phyloP scores from a whole-genome alignment of 2,329 filamentous ascomycete species.

The Hypoxylon sp. region DNA sequence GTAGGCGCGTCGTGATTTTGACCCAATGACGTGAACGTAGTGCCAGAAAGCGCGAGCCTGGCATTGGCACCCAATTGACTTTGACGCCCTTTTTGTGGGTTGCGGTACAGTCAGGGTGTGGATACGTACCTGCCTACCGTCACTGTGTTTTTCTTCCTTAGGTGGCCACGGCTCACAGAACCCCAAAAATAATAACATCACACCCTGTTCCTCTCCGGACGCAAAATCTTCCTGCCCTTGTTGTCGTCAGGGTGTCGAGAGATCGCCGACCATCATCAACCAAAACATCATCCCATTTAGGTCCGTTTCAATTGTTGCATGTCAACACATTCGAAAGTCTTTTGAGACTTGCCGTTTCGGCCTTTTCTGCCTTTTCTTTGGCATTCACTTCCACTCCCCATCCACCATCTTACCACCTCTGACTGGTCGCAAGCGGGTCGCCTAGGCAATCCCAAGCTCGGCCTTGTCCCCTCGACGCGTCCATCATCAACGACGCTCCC shows the following conservation, averaged over 20 bases:
- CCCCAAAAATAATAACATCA: conserved; percentile 46
- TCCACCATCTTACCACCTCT: conserved; percentile 8
- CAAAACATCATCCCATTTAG: conserved; percentile 11
- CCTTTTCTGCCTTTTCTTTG: conserved; percentile 37
- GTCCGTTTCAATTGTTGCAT: conserved; percentile 39
- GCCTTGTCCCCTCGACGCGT: conserved; percentile 39
- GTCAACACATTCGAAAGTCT: conserved; percentile 21
- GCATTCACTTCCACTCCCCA: conserved; percentile 11
- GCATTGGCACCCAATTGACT: conserved; percentile 27
- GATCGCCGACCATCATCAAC: conserved; percentile 38
- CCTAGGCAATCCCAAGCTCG: conserved; percentile 28
- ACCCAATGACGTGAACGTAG: conserved; percentile 34
- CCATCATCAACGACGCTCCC: conserved; percentile 22
- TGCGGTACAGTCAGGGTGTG: conserved; percentile 11
- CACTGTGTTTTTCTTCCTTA: conserved; percentile 20
- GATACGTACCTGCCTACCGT: conserved; percentile 31
- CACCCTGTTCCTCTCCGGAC: conserved; percentile 28
- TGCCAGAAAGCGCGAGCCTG: conserved; percentile 6
- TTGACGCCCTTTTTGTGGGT: conserved; percentile 5
- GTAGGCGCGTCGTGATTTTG: conserved; percentile 33
- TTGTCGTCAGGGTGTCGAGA: conserved; percentile 35
- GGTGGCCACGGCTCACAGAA: conserved; percentile 13
- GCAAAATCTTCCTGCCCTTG: conserved; percentile 38
- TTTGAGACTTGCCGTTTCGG: conserved; percentile 31
- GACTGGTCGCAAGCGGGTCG: conserved; percentile 34